phyloP scores from a whole-genome alignment of 1,284 basidiomycete species.

The Trametes hirsuta region DNA sequence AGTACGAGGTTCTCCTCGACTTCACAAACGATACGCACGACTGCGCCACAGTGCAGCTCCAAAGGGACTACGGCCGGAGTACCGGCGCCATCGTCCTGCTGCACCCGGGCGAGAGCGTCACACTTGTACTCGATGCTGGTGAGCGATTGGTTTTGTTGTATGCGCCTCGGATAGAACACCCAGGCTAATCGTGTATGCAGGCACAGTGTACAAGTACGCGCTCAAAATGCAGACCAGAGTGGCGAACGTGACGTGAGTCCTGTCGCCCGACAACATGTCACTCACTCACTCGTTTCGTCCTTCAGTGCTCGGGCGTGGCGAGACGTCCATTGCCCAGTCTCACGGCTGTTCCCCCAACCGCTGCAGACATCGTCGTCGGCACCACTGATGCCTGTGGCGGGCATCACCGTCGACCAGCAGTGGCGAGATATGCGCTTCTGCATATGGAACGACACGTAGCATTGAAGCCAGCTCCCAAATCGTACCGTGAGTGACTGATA shows the following conservation, averaged over 20 bases:
- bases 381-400: conserved; percentile 43
- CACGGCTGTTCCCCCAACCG: conserved; percentile 55
- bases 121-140: conserved; percentile 65
- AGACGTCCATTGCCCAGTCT: conserved; percentile 62
- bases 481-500: conserved; percentile 2
- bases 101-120: conserved; percentile 63
- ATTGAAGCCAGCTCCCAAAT: not conserved
- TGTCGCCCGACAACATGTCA: not conserved
- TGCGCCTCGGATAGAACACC: not conserved
- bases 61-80: conserved; percentile 63
- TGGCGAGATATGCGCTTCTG: conserved; percentile 70
- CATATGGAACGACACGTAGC: conserved; percentile 50
- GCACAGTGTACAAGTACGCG: conserved; percentile 68
- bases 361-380: conserved; percentile 36
- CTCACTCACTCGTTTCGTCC: conserved; percentile 9
- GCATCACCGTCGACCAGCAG: conserved; percentile 64
- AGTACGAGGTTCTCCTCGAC: conserved; percentile 68
- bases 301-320: conserved; percentile 66
- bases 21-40: conserved; percentile 71
- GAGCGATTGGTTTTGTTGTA: conserved; percentile 3
- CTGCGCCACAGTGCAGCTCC: conserved; percentile 63
- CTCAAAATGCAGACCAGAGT: conserved; percentile 67
- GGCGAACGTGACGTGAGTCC: conserved; percentile 67
- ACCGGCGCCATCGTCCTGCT: conserved; percentile 58
- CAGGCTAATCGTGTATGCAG: conserved; percentile 28